Conservation (phyloP, 140 eudicot genomes). For the Anethum foeniculum region DNA sequence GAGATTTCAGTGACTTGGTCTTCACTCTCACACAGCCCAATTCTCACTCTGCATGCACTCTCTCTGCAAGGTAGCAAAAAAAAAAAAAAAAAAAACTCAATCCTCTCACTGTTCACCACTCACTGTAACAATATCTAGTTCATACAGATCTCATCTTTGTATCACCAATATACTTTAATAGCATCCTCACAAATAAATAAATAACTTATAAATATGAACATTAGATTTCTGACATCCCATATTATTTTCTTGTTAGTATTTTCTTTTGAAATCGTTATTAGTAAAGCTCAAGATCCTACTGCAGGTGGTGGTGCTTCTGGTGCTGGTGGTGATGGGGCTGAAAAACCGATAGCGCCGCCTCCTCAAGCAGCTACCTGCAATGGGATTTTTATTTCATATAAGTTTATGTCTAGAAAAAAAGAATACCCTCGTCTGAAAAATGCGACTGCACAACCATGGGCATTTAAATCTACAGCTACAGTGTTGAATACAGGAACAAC, state of each 20-base stretch:
- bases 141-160: not conserved
- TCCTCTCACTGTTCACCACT: not conserved
- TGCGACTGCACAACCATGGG: slow-evolving; percentile 37
- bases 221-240: not conserved
- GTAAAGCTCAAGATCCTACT: slow-evolving; percentile 9
- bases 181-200: not conserved
- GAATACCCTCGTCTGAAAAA: slow-evolving; percentile 24
- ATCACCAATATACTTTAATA: not conserved
- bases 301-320: not conserved
- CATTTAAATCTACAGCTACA: slow-evolving; percentile 21
- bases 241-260: not conserved
- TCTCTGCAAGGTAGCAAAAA: not conserved
- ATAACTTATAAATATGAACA: not conserved
- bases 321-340: not conserved
- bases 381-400: slow-evolving; percentile 24
- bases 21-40: not conserved
- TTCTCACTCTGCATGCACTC: not conserved
- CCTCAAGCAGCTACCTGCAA: slow-evolving; percentile 27
- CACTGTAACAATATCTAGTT: slow-evolving; percentile 1
- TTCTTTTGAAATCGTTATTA: not conserved
- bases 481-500: slow-evolving; percentile 25
- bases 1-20: slow-evolving; percentile 15
- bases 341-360: slow-evolving; percentile 8
- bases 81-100: not conserved
- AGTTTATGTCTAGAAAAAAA: slow-evolving; percentile 18